Evolutionary conservation across 1,284 basidiomycete species (phyloP).

Genomic region (Sporisorium graminicola): DNA sequence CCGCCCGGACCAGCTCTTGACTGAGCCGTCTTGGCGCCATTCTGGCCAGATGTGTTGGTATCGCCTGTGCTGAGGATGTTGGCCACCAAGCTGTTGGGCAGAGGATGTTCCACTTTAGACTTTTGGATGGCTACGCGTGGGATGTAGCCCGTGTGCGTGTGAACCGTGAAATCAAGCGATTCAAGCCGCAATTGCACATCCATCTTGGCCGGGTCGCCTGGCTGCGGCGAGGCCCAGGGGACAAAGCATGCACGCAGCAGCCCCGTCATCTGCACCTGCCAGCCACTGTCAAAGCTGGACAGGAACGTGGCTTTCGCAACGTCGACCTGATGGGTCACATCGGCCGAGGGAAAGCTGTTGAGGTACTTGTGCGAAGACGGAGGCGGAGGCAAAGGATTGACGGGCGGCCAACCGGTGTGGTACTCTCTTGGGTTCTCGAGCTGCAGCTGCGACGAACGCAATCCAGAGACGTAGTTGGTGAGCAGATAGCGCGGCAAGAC

Average conservation of each 20-base stretch:
- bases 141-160: slow-evolving; percentile 50
- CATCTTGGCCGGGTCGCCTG: slow-evolving; percentile 30
- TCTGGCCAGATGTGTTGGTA: slow-evolving; percentile 5
- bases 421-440: slow-evolving; percentile 56
- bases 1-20: slow-evolving; percentile 6
- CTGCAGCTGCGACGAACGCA: slow-evolving; percentile 32
- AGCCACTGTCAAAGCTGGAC: slow-evolving; percentile 52
- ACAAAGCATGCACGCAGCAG: slow-evolving; percentile 49
- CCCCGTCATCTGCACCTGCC: slow-evolving; percentile 57
- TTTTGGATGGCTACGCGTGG: slow-evolving; percentile 48
- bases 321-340: slow-evolving; percentile 55
- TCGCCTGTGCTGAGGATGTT: slow-evolving; percentile 34
- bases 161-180: slow-evolving; percentile 52
- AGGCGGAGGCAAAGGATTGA: slow-evolving; percentile 44
- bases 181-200: slow-evolving; percentile 50
- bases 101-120: slow-evolving; percentile 46
- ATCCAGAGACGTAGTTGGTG: slow-evolving; percentile 55
- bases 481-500: slow-evolving; percentile 56
- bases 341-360: slow-evolving; percentile 48
- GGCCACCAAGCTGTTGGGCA: slow-evolving; percentile 39
- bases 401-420: slow-evolving; percentile 41
- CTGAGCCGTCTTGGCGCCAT: slow-evolving; percentile 27
- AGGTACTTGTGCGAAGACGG: slow-evolving; percentile 39
- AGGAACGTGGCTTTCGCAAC: slow-evolving; percentile 37
- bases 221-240: slow-evolving; percentile 26